Conservation (phyloP, 2,329 filamentous ascomycete species). For the Pleomassaria siparia region DNA sequence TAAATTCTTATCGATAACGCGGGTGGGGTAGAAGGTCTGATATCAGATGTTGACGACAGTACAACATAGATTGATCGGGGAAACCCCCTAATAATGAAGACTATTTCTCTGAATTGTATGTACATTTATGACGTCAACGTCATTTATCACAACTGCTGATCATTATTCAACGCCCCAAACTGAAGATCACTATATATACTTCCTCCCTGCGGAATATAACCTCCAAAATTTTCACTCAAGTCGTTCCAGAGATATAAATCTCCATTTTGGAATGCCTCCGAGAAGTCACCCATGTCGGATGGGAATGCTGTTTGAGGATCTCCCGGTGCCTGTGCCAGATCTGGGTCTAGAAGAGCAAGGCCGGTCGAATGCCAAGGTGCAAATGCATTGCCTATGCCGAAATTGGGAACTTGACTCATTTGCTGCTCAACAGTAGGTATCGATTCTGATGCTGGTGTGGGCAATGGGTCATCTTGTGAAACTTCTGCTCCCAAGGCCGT, state of each 20-base stretch:
- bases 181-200: conserved; percentile 28
- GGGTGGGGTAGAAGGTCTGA: too few species aligned
- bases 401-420: conserved; percentile 9
- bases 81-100: too few species aligned
- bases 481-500: not conserved
- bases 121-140: too few species aligned
- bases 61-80: too few species aligned
- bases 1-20: too few species aligned
- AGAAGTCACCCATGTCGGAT: conserved; percentile 36
- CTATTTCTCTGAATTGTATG: too few species aligned
- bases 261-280: conserved; percentile 36
- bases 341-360: not conserved
- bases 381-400: conserved; percentile 10
- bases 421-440: not conserved
- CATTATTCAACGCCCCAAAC: conserved; percentile 24
- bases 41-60: too few species aligned
- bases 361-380: conserved; percentile 2
- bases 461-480: not conserved
- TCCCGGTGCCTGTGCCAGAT: not conserved
- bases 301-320: conserved; percentile 10
- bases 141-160: conserved; percentile 2
- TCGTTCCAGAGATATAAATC: conserved; percentile 43
- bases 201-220: conserved; percentile 31
- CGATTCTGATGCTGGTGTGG: not conserved
- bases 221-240: conserved; percentile 34